Percentiles rank a stretch among this genome's conserved stretches.
Evolutionary conservation across 2,329 filamentous ascomycete genomes (phyloP).

Genomic region (Aspergillus caelatus): DNA sequence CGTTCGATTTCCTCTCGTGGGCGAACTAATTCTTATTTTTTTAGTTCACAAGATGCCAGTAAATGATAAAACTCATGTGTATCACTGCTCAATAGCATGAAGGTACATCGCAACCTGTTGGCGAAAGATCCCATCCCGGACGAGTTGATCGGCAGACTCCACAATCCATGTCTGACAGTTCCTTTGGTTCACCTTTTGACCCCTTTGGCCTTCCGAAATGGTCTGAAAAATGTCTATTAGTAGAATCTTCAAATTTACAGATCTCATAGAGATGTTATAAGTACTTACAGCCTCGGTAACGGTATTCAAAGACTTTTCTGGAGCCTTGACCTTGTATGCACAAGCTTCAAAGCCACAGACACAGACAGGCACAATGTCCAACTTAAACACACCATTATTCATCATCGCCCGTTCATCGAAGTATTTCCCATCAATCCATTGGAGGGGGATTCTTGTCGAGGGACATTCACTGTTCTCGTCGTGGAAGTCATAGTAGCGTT

Average conservation of each 20-base stretch:
- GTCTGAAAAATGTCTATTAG: background rate
- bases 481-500: conserved; percentile 30
- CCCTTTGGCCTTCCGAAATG: background rate
- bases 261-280: background rate
- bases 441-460: conserved; percentile 29
- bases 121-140: conserved; percentile 30
- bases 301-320: conserved; percentile 20
- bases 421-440: conserved; percentile 31
- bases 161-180: conserved; percentile 44
- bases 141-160: conserved; percentile 35
- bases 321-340: conserved; percentile 16
- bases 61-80: background rate
- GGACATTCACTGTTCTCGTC: conserved; percentile 15
- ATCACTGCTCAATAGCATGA: conserved; percentile 27
- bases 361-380: conserved; percentile 28
- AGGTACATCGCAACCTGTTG: conserved; percentile 28
- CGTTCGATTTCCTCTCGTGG: background rate
- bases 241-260: background rate
- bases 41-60: too few species aligned
- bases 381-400: conserved; percentile 22
- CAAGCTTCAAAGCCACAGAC: conserved; percentile 31
- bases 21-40: too few species aligned
- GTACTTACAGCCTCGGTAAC: conserved; percentile 10
- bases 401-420: conserved; percentile 31
- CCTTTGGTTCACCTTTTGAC: conserved; percentile 29